Evolutionary conservation across 106 monocot species (phyloP).

Genomic region (Narthecium ossifragum): DNA sequence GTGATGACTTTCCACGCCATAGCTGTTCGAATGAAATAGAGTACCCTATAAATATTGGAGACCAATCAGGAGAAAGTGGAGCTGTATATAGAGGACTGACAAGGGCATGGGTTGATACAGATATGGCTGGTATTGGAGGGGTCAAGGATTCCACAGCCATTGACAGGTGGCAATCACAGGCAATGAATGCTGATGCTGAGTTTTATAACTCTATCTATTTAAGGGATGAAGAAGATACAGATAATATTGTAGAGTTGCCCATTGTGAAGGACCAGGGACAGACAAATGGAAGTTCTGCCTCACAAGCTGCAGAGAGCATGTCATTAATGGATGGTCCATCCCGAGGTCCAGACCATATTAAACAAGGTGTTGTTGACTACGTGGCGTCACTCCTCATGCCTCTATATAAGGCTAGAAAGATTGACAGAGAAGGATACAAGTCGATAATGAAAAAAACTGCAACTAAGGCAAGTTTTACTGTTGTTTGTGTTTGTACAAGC

Average conservation of each 20-base stretch:
- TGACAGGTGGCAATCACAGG: slow-evolving; percentile 96
- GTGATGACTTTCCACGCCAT: slow-evolving; percentile 31
- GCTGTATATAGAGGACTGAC: slow-evolving; percentile 54
- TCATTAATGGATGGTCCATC: slow-evolving; percentile 41
- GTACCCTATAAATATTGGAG: slow-evolving; percentile 34
- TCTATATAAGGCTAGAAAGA: slow-evolving; percentile 78
- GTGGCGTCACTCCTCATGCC: slow-evolving; percentile 89
- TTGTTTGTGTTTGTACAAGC: slow-evolving; percentile 3
- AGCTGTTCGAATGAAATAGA: slow-evolving; percentile 51
- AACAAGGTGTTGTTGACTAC: slow-evolving; percentile 86
- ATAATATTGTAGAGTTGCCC: slow-evolving; percentile 15
- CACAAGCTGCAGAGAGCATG: slow-evolving; percentile 53
- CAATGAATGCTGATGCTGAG: slow-evolving; percentile 85
- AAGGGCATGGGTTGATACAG: slow-evolving; percentile 95
- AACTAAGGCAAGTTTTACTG: slow-evolving; percentile 59
- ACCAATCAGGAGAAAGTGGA: slow-evolving; percentile 68
- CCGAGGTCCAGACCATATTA: slow-evolving; percentile 65
- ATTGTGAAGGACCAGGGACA: slow-evolving; percentile 16
- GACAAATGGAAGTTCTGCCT: slow-evolving; percentile 41
- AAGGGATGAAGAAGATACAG: slow-evolving; percentile 56
- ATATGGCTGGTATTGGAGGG: slow-evolving; percentile 60
- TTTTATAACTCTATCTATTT: slow-evolving; percentile 47
- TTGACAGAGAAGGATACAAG: slow-evolving; percentile 91
- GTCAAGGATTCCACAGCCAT: slow-evolving; percentile 85
- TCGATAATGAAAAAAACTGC: slow-evolving; percentile 90